Base-by-base conservation (phyloP, 352 stramenopile species). In the Pythium utonaiense region DNA sequence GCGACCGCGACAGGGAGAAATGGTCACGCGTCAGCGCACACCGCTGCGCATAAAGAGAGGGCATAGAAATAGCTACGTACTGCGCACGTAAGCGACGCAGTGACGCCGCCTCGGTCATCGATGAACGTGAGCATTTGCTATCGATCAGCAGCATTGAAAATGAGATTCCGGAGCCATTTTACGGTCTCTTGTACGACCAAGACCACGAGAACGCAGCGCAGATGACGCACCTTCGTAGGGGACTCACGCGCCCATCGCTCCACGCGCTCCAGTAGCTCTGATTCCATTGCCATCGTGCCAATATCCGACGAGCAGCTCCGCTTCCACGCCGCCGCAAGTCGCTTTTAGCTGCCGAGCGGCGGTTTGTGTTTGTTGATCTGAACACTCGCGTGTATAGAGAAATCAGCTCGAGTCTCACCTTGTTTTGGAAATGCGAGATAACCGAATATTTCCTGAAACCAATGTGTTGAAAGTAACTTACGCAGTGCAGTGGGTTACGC, bases 41-140 rank as follows among this genome's bases (percentile, higher is more conserved):
- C n/a, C n/a, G n/a, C n/a, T n/a, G n/a, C n/a, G n/a, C n/a, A n/a
- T n/a, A n/a, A n/a, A n/a, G n/a, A n/a, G n/a, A n/a, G n/a, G n/a
- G n/a, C n/a, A n/a, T n/a, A n/a, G n/a, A n/a, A n/a, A 13, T 31
- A 25, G 13, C 22, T 25, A 44, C 69, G 57, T 78, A 92, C 83
- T 51, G 47, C 59, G 33, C 77, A 88, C 1, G 71, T 88, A 19
- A 92, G 74, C 14, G 80, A 76, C 12, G 75, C 61, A 3, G 70
- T 79, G 40, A 83, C 57, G 6, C 56, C 44, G 14, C 80, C 85
- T 30, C 83, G 84, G 53, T 94, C 82, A 30, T 94, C 79, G 31
- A 78, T 79, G 53, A 94, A 94, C 27, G 82, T 89, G 25, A 90
- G 70, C 69, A 93, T 82, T 13, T 73, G 79, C 83, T 91, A 47